Evolutionary conservation across 2,329 filamentous ascomycete genomes (phyloP), one percentile per base, ranked within the genome.

Genomic region (Alternaria sp.): DNA sequence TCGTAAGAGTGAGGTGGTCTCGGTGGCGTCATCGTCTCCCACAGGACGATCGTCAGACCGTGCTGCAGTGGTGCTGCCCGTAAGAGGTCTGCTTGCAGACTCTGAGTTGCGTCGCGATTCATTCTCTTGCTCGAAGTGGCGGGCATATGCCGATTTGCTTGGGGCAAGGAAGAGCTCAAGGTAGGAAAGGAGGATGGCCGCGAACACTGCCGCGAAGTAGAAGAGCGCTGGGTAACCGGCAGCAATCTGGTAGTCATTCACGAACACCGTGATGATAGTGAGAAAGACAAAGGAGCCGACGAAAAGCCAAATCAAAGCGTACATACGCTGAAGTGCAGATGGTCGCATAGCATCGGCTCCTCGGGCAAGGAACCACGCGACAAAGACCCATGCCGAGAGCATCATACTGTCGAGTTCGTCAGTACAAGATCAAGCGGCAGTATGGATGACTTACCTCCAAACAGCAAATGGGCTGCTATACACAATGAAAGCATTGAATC

Each of bases 381-480:
- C 78, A 60, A 91, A 89, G 72, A 95, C 88, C 84, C 93, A 97
- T 1, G 92, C 84, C 0, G 91, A 91, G 0, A 94, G 74, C 81
- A 93, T 91, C 90, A 96, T 96, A 28, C 88, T 87, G 52, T 22
- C 14, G 5, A 20, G 25, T 30, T 16, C 1, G 43, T 70, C 43
- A 71, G 54, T 44, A 18, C 16, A 3, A n/a, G 11, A 11, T n/a
- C 12, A 4, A 16, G 30, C 27, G 11, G 11, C 10, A 4, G 18
- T 22, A 16, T 18, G 22, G 30, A 18, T 44, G 25, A 69, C 70
- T 44, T 72, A 81, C 78, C 77, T 79, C 92, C 93, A 97, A 73
- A 97, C 90, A 5, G 92, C 85, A 76, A 95, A 98, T 49, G 89
- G 86, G 70, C 91, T 96, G 79, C 92, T 94, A 81, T 97, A 95